Base-by-base conservation (phyloP, 768 basidiomycete genomes). In the Rhizopogon salebrosus region DNA sequence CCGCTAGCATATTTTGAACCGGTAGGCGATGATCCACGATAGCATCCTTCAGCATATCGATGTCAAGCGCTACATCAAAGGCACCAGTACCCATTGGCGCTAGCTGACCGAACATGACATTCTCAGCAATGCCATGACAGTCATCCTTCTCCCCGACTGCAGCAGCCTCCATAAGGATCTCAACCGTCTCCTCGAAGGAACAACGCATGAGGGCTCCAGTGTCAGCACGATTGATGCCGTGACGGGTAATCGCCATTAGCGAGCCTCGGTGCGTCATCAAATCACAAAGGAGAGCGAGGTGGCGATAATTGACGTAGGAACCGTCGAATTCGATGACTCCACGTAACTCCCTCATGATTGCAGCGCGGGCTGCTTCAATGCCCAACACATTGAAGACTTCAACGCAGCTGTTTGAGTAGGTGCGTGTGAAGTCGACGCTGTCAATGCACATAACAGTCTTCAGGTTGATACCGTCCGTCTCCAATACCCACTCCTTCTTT, bases 11-110 rank as follows among this genome's bases (percentile, higher is more conserved):
- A 7, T 80, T 83, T 60, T 90, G 89, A 3, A 90, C 87, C 0
- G 92, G 92, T 16, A 97, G 75, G 23, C 94, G 89, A 64, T 95
- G 93, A 67, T 99, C 97, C 46, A 98, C 89, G 51, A 98, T 93
- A 37, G 97, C 95, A 54, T 98, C 95, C 77, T 97, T 97, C 62
- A 99, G 77, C 93, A 98, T 95, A 60, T 95, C 90, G 62, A 98
- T 91, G 68, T 99, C 97, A 45, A 99, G 80, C 0, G 92, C 87
- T 46, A 99, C 90, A 45, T 98, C 95, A 64, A 95, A 98, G 7
- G 92, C 82, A 13, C 97, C 97, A 0, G 97, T 98, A 48, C 97
- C 97, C 94, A 99, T 98, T 0, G 95, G 95, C n/a, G 95, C 95
- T 83, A 98, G 89, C 72, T 98, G 97, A 16, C 97, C 97, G 61